These are phyloP conservation scores for Pyrrhoderma noxium DNA, from an alignment of 1,284 basidiomycete genomes.

Conservation along the genomic window DNA sequence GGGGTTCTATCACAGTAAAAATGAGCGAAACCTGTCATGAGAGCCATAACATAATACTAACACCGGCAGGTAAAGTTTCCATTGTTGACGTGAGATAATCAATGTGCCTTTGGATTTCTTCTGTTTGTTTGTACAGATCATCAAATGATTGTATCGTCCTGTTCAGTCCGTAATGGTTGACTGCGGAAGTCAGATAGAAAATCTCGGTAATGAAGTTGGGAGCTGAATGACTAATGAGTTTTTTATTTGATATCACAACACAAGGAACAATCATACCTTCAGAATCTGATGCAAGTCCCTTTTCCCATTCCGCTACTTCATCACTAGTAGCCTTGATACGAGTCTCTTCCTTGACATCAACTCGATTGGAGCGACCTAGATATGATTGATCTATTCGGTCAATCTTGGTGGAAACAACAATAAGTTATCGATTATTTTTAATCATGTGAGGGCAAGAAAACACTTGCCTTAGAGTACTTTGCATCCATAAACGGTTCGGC, in stretches of 20 bases:
- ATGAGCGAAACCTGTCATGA: slow-evolving; percentile 1
- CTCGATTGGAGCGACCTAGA: slow-evolving; percentile 62
- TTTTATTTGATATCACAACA: background rate
- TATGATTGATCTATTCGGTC: slow-evolving; percentile 88
- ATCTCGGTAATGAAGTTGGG: slow-evolving; percentile 95
- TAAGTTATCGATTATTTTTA: background rate
- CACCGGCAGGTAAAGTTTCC: slow-evolving; percentile 73
- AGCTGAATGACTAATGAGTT: slow-evolving; percentile 29
- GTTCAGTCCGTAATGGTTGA: slow-evolving; percentile 81
- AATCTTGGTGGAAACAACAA: slow-evolving; percentile 56
- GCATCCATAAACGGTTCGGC: slow-evolving; percentile 98
- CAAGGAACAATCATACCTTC: slow-evolving; percentile 30
- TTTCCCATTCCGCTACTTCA: slow-evolving; percentile 71
- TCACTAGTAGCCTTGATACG: slow-evolving; percentile 85
- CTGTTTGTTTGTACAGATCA: slow-evolving; percentile 63
- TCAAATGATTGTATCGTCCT: slow-evolving; percentile 73
- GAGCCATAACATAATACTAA: slow-evolving; percentile 31
- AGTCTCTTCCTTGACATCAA: slow-evolving; percentile 81
- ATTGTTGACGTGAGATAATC: slow-evolving; percentile 59
- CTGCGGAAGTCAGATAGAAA: slow-evolving; percentile 82
- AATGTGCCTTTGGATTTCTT: slow-evolving; percentile 73
- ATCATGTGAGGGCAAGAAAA: too few relatives aligned
- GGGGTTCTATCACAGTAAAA: slow-evolving; percentile 42
- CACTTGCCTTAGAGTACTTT: slow-evolving; percentile 73
- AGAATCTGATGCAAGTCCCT: slow-evolving; percentile 38